Evolutionary conservation across 306 rosid species (phyloP), one percentile per base, ranked within the genome.

Genomic region (Begonia peltatifolia): DNA sequence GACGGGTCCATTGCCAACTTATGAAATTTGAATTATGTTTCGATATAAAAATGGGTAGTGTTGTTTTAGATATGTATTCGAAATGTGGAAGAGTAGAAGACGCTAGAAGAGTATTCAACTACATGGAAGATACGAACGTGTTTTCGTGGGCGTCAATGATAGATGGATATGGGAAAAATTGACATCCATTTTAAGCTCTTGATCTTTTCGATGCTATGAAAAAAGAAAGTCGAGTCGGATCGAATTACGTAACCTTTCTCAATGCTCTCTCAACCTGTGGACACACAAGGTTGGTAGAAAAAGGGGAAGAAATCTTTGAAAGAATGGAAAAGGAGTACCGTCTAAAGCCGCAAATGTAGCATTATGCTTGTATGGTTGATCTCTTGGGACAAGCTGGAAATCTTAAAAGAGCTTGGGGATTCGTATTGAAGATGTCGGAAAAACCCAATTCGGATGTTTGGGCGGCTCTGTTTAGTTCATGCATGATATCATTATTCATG

Each of bases 81-180:
- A 89, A 89, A 57, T 89, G 95, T 51, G 94, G 95, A 65, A 76
- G 66, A 74, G 72, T 71, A 47, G 69, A 41, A 12, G 97, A 82
- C 6, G 94, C 87, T 36, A 68, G 56, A 57, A 75, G 57, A 54
- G 77, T 89, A 64, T 89, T 89, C 14, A 67, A 82, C 61, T 68
- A 71, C 63, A 89, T 89, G 95, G 70, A 43, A 35, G 55, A 54
- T 57, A 85, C 69, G 64, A 89, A 89, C 61, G 90, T 89, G 9
- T 85, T 82, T 72, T 80, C 97, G 1, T 89, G 95, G 97, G 82
- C 94, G 41, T 89, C 97, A 50, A 80, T 82, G 95, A 80, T 89
- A 22, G 97, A 89, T 69, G 97, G 95, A 52, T 89, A 82, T 62
- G 97, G 97, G 52, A 89, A 85, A 64, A 84, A 80, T 54, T 90